phyloP scores from a whole-genome alignment of 2,329 filamentous ascomycete species.

The Aspergillus costaricaensis region DNA sequence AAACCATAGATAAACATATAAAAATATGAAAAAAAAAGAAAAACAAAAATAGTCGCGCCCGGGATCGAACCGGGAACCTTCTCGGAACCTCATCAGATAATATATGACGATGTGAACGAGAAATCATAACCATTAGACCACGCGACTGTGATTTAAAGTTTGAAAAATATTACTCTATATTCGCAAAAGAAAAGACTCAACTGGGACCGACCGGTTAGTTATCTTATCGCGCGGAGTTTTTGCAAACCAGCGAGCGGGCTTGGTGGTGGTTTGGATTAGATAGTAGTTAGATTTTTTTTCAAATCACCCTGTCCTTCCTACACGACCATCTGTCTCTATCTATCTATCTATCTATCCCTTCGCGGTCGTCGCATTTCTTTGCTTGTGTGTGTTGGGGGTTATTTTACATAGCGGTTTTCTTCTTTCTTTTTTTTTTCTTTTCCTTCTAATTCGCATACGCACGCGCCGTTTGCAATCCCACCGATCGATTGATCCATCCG shows the following conservation, averaged over 20 bases:
- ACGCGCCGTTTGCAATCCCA: background rate
- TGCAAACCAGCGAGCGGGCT: no score
- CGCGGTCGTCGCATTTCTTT: background rate
- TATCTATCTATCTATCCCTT: background rate
- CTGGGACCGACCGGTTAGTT: background rate
- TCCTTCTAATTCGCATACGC: no score
- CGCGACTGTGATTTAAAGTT: conserved; percentile 15
- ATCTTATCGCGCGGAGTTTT: background rate
- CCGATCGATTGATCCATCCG: no score
- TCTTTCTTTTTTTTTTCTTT: background rate
- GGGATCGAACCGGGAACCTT: conserved; percentile 28
- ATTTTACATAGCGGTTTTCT: background rate
- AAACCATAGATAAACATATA: no score
- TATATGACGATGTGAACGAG: conserved; percentile 20
- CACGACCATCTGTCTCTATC: background rate
- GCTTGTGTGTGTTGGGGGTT: background rate
- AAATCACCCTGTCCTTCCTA: background rate
- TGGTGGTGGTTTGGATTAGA: background rate
- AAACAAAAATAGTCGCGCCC: conserved; percentile 23
- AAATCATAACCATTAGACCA: conserved; percentile 29
- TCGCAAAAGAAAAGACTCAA: no score
- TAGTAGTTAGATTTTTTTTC: background rate
- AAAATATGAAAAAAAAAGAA: background rate
- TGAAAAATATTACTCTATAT: background rate
- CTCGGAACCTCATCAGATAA: conserved; percentile 13